Conservation (phyloP, 2,329 filamentous ascomycete genomes). For the Aureobasidium sp. region DNA sequence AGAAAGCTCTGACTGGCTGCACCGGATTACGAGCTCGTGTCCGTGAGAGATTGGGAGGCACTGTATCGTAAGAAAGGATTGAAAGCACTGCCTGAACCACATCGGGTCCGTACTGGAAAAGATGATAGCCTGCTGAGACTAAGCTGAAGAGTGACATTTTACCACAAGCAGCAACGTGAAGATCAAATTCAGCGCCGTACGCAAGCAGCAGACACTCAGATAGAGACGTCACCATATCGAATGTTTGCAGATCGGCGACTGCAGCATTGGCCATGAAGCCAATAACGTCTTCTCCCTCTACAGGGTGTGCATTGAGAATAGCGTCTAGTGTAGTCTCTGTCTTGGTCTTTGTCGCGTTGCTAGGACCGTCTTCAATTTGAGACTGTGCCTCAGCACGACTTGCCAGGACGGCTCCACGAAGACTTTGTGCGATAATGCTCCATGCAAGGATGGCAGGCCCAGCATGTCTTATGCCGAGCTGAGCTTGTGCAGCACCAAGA, state of each 20-base stretch:
- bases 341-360: background rate
- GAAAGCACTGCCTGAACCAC: slow-evolving; percentile 59
- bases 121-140: slow-evolving; percentile 56
- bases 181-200: slow-evolving; percentile 42
- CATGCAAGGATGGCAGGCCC: slow-evolving; percentile 72
- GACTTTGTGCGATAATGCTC: slow-evolving; percentile 64
- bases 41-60: slow-evolving; percentile 6
- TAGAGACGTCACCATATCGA: slow-evolving; percentile 39
- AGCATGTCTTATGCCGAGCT: slow-evolving; percentile 30
- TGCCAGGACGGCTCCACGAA: slow-evolving; percentile 53
- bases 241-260: slow-evolving; percentile 39
- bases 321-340: slow-evolving; percentile 27
- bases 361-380: slow-evolving; percentile 5
- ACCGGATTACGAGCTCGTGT: slow-evolving; percentile 5
- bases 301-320: slow-evolving; percentile 30
- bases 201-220: slow-evolving; percentile 35
- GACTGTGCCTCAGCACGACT: slow-evolving; percentile 42
- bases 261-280: slow-evolving; percentile 38
- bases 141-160: slow-evolving; percentile 61
- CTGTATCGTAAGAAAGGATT: slow-evolving; percentile 39
- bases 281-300: slow-evolving; percentile 37
- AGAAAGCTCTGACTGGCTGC: slow-evolving; percentile 12
- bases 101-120: slow-evolving; percentile 65
- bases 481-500: slow-evolving; percentile 49
- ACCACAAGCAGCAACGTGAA: slow-evolving; percentile 52